Evolutionary conservation across 2,329 filamentous ascomycete genomes (phyloP).

Genomic region (Ophiosphaerella korrae): DNA sequence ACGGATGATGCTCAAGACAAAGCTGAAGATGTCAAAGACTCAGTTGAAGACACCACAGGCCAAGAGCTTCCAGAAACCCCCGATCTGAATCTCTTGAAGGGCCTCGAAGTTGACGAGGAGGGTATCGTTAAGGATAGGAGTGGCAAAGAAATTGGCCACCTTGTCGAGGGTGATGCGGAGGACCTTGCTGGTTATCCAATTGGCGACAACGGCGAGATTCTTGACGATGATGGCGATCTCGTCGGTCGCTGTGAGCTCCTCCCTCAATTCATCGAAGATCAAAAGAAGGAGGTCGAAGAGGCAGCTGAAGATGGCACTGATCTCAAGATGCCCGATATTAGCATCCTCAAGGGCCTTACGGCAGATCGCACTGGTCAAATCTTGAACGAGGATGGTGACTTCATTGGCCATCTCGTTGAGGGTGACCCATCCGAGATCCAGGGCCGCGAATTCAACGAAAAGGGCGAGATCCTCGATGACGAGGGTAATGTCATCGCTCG

Average conservation of each 20-base stretch:
- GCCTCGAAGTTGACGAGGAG: slow-evolving; percentile 59
- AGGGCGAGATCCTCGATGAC: slow-evolving; percentile 61
- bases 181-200: slow-evolving; percentile 59
- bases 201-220: slow-evolving; percentile 60
- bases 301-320: slow-evolving; percentile 44
- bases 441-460: slow-evolving; percentile 57
- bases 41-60: slow-evolving; percentile 34
- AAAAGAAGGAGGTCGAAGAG: slow-evolving; percentile 46
- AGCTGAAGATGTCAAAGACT: slow-evolving; percentile 33
- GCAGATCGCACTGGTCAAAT: slow-evolving; percentile 55
- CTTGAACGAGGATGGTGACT: slow-evolving; percentile 58
- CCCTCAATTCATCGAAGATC: slow-evolving; percentile 52
- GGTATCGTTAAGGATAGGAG: slow-evolving; percentile 59
- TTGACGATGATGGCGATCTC: slow-evolving; percentile 60
- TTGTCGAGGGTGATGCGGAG: slow-evolving; percentile 59
- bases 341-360: slow-evolving; percentile 55
- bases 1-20: slow-evolving; percentile 31
- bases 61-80: slow-evolving; percentile 48
- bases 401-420: slow-evolving; percentile 54
- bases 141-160: slow-evolving; percentile 55
- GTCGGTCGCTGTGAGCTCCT: slow-evolving; percentile 59
- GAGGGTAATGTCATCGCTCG: slow-evolving; percentile 60
- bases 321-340: slow-evolving; percentile 50
- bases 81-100: slow-evolving; percentile 55
- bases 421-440: slow-evolving; percentile 56